Conservation (phyloP, 805 yeast species). For the Candida ulmi region DNA sequence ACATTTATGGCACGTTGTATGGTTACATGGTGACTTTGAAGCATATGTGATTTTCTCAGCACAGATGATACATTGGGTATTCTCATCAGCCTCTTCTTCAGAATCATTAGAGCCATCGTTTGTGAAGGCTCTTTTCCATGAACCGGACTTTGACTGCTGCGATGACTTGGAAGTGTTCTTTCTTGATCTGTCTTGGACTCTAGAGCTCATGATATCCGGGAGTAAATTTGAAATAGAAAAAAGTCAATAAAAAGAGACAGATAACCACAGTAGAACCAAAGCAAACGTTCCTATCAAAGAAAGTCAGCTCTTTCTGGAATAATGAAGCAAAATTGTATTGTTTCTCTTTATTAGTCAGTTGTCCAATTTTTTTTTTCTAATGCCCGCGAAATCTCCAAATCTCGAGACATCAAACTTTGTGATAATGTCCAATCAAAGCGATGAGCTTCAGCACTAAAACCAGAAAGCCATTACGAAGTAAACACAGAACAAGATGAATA, state of each 20-base stretch:
- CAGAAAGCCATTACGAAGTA: too few species aligned
- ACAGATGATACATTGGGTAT: constrained; percentile 70
- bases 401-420: not conserved
- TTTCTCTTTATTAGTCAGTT: too few species aligned
- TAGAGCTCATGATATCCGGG: constrained; percentile 2
- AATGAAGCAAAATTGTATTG: too few species aligned
- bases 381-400: not conserved
- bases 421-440: not conserved
- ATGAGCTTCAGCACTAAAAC: not conserved
- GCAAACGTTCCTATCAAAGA: too few species aligned
- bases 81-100: constrained; percentile 32
- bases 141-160: not conserved
- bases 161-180: not conserved
- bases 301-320: too few species aligned
- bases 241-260: too few species aligned
- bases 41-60: constrained; percentile 62
- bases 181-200: not conserved
- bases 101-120: constrained; percentile 7
- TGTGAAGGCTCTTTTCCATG: constrained; percentile 19
- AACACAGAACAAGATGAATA: constrained; percentile 37
- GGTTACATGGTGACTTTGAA: constrained; percentile 80
- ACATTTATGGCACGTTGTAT: constrained; percentile 78
- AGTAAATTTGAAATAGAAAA: too few species aligned
- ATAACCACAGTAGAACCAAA: too few species aligned
- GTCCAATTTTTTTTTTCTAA: too few species aligned